Base-by-base conservation (phyloP, 2,329 filamentous ascomycete species). In the Ophiostoma populinum region DNA sequence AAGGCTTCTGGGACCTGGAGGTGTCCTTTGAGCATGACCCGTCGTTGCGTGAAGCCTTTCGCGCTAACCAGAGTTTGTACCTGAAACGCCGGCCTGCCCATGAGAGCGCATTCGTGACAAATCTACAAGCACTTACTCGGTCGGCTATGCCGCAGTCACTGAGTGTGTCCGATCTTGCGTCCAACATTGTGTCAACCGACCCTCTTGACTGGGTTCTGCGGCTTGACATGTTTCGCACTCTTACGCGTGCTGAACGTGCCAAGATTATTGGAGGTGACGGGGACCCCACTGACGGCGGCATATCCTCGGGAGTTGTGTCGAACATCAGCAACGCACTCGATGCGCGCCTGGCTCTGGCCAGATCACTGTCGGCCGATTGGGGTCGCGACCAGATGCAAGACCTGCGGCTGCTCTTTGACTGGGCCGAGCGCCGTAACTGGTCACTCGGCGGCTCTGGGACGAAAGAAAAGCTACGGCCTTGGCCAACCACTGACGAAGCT, bases 1-100 rank as follows among this genome's bases (percentile, higher is more conserved):
- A 72, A 5, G 62, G 65, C 4, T 87, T 82, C 58, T 94, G 86
- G 86, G 76, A 81, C 27, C 65, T 92, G 3, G 72, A 74, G 6
- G 62, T 93, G 4, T 75, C 90, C 49, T 83, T 94, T 43, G 59
- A 58, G 4, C 58, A 63, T 33, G 72, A 79, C 38, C 60, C 74
- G 0, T 54, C 61, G 0, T 68, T 90, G 32, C 59, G 69, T 5
- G 55, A 64, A 1, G 69, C 74, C 4, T 83, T 93, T 56, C 59
- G 58, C 9, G 61, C 63, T 15, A 75, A 75, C 18, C 82, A 92
- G 46, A 80, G 71, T 2, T 59, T 94, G 27, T 75, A 75, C 47
- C 71, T 93, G 5, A 70, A 79, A 13, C 66, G 79, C 12, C 71
- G 83, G 36, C 68, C 76, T 11, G 64, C 73, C 26, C 68, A 71